Base-by-base conservation (phyloP, 371 early-diverging fungal species). In the Batrachochytrium dendrobatidis region DNA sequence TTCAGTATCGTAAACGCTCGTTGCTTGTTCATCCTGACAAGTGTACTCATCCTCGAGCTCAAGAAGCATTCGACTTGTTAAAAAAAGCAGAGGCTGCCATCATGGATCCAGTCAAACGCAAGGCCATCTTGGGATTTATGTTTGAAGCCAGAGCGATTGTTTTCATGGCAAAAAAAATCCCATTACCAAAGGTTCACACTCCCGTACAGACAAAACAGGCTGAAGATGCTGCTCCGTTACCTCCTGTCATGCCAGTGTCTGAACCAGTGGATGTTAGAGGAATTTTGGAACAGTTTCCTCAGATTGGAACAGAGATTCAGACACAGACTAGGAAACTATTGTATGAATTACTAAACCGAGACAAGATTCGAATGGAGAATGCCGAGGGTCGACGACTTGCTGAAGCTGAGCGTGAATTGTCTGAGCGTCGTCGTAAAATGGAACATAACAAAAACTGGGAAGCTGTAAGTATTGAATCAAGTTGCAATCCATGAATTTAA, bases 21-120 rank as follows among this genome's bases (percentile, higher is more conserved):
- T 80, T 91, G 24, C 86, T 90, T 69, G 86, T 90, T 32, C 94
- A 94, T 63, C 94, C 94, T 2, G 94, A 94, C 71, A 94, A 74
- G 60, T 73, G 72, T 32, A 77, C 82, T 53, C 91, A 91, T 63
- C 83, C 82, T 22, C 68, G 76, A 15, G 91, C 94, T 3, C 79
- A 83, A 53, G 88, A 89, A 34, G 90, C 92, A 0, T 94, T 94
- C 65, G 86, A 87, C 25, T 54, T 84, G 49, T 74, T 94, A n/a
- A 92, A 92, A 61, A 83, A 84, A 64, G 92, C 92, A 22, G 90
- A 89, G 69, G 76, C 78, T 0, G 86, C 86, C 57, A 72, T 91
- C 30, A 79, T 77, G 68, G 90, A 89, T 61, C 79, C 85, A 25
- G 75, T 68, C 0, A 80, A 81, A 46, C 73, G 86, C 26, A 61